Evolutionary conservation across 1,284 basidiomycete genomes (phyloP).

Genomic region (Ceratobasidium sp.): DNA sequence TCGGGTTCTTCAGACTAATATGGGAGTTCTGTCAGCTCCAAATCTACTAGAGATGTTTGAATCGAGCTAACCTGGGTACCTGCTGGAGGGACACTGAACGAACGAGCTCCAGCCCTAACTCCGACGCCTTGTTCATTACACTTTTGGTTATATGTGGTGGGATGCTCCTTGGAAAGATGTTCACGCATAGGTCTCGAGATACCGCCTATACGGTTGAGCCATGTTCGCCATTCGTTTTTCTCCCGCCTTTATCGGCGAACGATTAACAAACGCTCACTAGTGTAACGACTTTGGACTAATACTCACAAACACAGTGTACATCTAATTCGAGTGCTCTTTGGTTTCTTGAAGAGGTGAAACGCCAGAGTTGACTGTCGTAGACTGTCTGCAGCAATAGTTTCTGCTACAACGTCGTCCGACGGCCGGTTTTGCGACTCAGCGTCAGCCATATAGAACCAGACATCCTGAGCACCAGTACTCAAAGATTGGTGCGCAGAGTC

Average conservation of each 20-base stretch:
- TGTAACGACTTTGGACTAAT: neutral
- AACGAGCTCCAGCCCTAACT: constrained; percentile 14
- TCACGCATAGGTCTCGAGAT: constrained; percentile 27
- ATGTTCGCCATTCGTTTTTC: constrained; percentile 40
- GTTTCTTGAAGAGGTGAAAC: constrained; percentile 17
- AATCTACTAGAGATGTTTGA: neutral
- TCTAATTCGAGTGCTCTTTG: constrained; percentile 31
- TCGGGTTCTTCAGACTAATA: neutral
- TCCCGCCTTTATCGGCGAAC: neutral
- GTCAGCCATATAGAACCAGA: constrained; percentile 39
- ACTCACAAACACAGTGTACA: constrained; percentile 41
- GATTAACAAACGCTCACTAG: neutral
- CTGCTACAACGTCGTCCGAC: neutral
- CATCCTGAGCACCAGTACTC: constrained; percentile 28
- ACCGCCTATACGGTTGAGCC: constrained; percentile 25
- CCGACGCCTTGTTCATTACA: constrained; percentile 26
- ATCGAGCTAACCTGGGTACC: constrained; percentile 1
- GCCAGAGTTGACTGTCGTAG: constrained; percentile 20
- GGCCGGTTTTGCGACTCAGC: constrained; percentile 23
- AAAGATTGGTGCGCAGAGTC: neutral
- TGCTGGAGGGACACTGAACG: constrained; percentile 16
- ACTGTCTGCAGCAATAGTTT: constrained; percentile 10
- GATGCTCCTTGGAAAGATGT: constrained; percentile 24
- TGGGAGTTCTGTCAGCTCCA: neutral
- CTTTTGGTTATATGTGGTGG: constrained; percentile 16